phyloP scores from a whole-genome alignment of 106 monocot genomes.

The Posidonia australis region DNA sequence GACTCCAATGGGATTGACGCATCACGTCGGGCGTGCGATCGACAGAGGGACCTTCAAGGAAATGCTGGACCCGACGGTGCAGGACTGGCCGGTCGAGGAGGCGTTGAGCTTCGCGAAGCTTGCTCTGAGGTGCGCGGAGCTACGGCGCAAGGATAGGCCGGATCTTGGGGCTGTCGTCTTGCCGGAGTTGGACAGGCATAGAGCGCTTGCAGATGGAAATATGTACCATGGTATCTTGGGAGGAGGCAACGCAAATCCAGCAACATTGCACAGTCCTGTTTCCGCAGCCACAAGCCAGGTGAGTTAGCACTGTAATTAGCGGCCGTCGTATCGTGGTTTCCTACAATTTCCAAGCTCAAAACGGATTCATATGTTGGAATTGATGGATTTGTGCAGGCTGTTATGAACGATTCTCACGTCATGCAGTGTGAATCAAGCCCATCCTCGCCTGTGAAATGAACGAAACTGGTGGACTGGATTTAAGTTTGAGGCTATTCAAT shows the following conservation, averaged over 20 bases:
- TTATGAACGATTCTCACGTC: too few species aligned
- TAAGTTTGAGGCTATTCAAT: too few species aligned
- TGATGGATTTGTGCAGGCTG: too few species aligned
- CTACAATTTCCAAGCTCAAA: too few species aligned
- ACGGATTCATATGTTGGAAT: too few species aligned
- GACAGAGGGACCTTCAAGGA: slow-evolving; percentile 34
- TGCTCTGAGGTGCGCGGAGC: slow-evolving; percentile 44
- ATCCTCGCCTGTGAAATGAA: too few species aligned
- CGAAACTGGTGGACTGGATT: too few species aligned
- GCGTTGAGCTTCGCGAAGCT: slow-evolving; percentile 31
- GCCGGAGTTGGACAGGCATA: slow-evolving; percentile 44
- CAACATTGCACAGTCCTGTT: too few species aligned
- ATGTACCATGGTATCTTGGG: slow-evolving; percentile 3
- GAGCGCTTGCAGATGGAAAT: slow-evolving; percentile 26
- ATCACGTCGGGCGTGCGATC: slow-evolving; percentile 34
- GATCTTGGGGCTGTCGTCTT: slow-evolving; percentile 31
- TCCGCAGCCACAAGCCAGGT: too few species aligned
- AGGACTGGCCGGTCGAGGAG: slow-evolving; percentile 52
- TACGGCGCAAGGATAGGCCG: slow-evolving; percentile 50
- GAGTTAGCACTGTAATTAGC: too few species aligned
- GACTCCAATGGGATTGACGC: slow-evolving; percentile 51
- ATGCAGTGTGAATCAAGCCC: too few species aligned
- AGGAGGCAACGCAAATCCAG: neutral
- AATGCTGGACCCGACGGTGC: slow-evolving; percentile 36
- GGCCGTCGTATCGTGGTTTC: too few species aligned